Percentiles rank a stretch among this genome's conserved stretches.
Evolutionary conservation across 2,329 filamentous ascomycete species (phyloP).

Genomic region (Dothiorella sarmentorum): DNA sequence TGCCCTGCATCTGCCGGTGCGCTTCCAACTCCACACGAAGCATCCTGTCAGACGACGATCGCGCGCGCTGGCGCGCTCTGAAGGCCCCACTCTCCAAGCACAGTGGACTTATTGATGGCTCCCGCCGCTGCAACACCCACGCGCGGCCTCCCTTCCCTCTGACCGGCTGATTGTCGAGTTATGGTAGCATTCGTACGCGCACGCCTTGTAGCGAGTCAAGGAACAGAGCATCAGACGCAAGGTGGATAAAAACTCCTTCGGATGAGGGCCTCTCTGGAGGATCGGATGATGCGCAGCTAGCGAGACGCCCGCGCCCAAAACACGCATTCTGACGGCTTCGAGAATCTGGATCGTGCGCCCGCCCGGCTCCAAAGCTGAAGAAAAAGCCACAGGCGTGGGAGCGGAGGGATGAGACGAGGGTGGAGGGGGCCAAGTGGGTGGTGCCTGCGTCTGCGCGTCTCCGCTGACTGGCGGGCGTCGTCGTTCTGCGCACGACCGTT

Average conservation of each 20-base stretch:
- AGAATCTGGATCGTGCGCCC: slow-evolving; percentile 15
- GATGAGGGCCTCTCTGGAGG: too few relatives aligned
- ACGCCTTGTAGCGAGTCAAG: not conserved
- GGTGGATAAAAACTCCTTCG: too few relatives aligned
- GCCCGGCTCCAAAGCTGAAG: not conserved
- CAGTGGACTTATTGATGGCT: too few relatives aligned
- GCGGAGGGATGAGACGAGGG: not conserved
- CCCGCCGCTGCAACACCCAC: not conserved
- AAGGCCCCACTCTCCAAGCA: not conserved
- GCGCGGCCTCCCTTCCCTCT: not conserved
- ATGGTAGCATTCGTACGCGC: too few relatives aligned
- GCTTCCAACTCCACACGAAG: slow-evolving; percentile 7
- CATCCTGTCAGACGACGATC: slow-evolving; percentile 12
- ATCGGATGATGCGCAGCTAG: slow-evolving; percentile 16
- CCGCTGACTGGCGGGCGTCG: too few relatives aligned
- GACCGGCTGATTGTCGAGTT: not conserved
- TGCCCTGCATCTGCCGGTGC: slow-evolving; percentile 5
- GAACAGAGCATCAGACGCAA: too few relatives aligned
- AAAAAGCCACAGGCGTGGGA: too few relatives aligned
- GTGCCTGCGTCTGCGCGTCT: not conserved
- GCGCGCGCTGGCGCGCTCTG: not conserved
- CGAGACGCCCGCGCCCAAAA: not conserved
- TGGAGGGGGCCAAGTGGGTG: not conserved
- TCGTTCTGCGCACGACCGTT: slow-evolving; percentile 1
- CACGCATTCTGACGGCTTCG: slow-evolving; percentile 13